A percentile compares a stretch with the other conserved stretches of the same genome.
Conservation (phyloP, 176 grass and related monocot genomes). For the Bromus sterilis region DNA sequence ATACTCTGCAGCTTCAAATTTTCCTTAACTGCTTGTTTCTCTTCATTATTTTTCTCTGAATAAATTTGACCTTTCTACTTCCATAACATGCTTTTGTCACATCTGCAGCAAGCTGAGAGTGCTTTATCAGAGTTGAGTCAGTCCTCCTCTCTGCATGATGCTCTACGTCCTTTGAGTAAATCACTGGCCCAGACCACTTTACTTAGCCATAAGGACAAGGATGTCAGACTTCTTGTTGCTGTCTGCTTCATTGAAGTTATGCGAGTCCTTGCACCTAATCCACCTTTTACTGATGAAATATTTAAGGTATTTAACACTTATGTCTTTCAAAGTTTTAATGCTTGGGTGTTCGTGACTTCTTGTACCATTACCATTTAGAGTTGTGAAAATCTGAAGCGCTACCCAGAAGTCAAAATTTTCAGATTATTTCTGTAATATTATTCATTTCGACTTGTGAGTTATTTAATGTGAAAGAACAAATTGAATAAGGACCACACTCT, state of each 20-base stretch:
- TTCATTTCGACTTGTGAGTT: conserved; percentile 2
- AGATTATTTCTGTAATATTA: not conserved
- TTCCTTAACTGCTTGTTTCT: not conserved
- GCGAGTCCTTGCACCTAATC: conserved; percentile 79
- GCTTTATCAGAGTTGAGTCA: conserved; percentile 72
- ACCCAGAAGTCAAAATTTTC: not conserved
- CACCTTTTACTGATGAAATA: conserved; percentile 77
- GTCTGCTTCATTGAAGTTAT: conserved; percentile 92
- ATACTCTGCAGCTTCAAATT: not conserved
- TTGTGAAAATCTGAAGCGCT: not conserved
- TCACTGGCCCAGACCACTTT: conserved; percentile 65
- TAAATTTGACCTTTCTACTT: not conserved
- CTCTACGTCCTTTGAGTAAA: conserved; percentile 57
- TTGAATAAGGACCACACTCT: not conserved
- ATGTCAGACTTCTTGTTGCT: conserved; percentile 83
- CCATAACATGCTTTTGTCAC: conserved; percentile 26
- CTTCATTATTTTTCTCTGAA: not conserved
- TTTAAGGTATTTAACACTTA: conserved; percentile 65
- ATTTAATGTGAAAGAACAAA: conserved; percentile 5
- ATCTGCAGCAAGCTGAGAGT: conserved; percentile 82
- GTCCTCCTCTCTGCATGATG: conserved; percentile 52
- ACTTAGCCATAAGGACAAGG: conserved; percentile 86
- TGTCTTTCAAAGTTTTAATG: not conserved
- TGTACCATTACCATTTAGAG: not conserved
- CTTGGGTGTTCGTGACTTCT: not conserved